A percentile compares a stretch with the other conserved stretches of the same genome.
Conservation (phyloP, 1,284 basidiomycete genomes). For the Golubevia sp. region DNA sequence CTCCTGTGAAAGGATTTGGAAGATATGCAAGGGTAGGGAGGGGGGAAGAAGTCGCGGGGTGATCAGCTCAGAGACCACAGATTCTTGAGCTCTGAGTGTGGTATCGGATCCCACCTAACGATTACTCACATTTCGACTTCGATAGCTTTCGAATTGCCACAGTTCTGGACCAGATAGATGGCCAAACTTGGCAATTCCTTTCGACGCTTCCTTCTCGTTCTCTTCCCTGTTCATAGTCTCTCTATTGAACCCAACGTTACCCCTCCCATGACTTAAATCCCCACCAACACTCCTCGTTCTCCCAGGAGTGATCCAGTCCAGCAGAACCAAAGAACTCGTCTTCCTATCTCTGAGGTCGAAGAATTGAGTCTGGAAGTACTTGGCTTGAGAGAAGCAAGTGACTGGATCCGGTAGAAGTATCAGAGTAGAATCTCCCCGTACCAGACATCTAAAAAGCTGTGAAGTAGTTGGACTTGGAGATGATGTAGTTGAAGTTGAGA, state of each 20-base stretch:
- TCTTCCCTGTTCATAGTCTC: conserved; percentile 3
- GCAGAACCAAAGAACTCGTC: conserved; percentile 34
- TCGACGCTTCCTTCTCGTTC: neutral
- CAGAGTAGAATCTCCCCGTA: conserved; percentile 35
- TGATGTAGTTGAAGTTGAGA: neutral
- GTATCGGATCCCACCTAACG: too few species aligned
- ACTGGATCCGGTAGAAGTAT: conserved; percentile 52
- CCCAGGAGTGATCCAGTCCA: conserved; percentile 59
- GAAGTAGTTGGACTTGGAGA: conserved; percentile 11
- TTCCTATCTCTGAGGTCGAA: conserved; percentile 35
- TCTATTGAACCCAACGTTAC: too few species aligned
- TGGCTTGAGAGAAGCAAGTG: conserved; percentile 41
- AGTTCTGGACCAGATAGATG: too few species aligned
- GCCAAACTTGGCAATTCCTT: neutral
- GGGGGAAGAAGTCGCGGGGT: too few species aligned
- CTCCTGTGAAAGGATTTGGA: neutral
- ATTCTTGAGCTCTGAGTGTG: too few species aligned
- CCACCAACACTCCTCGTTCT: conserved; percentile 8
- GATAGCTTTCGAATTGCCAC: too few species aligned
- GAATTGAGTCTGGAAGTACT: conserved; percentile 47
- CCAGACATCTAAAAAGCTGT: conserved; percentile 26
- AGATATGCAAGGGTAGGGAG: too few species aligned
- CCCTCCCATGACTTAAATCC: too few species aligned
- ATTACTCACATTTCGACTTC: too few species aligned
- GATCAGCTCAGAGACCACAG: too few species aligned